phyloP scores from a whole-genome alignment of 345 rosid genomes.

The Trapa bicornis region DNA sequence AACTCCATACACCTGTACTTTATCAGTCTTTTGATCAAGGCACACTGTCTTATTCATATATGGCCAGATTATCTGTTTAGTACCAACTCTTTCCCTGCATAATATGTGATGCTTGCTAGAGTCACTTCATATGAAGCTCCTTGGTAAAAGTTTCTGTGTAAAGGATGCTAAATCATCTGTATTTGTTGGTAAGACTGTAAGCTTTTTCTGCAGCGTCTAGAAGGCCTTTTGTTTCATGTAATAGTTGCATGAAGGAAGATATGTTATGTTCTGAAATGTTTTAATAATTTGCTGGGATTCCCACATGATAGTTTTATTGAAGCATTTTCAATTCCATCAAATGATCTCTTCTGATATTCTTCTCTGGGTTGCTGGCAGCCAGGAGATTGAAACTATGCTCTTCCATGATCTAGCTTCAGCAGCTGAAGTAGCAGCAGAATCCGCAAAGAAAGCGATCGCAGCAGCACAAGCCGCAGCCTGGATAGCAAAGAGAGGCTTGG shows the following conservation, averaged over 20 bases:
- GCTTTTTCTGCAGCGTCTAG: background rate
- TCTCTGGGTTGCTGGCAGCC: conserved; percentile 22
- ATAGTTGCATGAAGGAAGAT: background rate
- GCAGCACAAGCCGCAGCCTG: conserved; percentile 87
- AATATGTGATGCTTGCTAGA: background rate
- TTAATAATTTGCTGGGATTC: background rate
- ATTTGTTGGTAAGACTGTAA: too few relatives aligned
- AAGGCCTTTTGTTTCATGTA: background rate
- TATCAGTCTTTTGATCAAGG: background rate
- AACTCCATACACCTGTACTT: background rate
- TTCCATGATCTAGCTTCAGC: conserved; percentile 61
- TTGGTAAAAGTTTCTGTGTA: too few relatives aligned
- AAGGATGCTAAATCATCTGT: background rate
- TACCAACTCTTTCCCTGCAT: background rate
- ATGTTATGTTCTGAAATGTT: background rate
- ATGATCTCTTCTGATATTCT: conserved; percentile 1
- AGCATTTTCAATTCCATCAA: background rate
- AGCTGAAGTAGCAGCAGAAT: conserved; percentile 72
- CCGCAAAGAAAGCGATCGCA: conserved; percentile 73
- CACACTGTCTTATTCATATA: background rate
- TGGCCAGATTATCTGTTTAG: too few relatives aligned
- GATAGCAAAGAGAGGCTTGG: conserved; percentile 31
- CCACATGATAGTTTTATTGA: background rate
- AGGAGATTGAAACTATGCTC: conserved; percentile 13
- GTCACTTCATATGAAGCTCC: too few relatives aligned